Base-by-base conservation (phyloP, 208 protist genomes). In the Wallacemonas sp. region DNA sequence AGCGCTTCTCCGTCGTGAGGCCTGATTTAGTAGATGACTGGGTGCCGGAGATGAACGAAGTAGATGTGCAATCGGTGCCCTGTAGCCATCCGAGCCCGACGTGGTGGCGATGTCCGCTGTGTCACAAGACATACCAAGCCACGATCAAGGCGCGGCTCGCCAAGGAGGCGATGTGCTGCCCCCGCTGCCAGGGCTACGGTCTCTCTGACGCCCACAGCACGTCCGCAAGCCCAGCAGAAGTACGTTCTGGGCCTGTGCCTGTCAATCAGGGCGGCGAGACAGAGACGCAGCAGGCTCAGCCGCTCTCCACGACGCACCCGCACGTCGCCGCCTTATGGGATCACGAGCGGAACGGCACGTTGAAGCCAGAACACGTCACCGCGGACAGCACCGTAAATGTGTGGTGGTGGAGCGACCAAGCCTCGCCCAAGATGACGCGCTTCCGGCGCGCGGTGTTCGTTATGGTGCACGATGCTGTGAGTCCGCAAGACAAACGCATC, bases 11-110 rank as follows among this genome's bases (percentile, higher is more conserved):
- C 1, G 82, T 94, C 6, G 83, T 94, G 28, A 82, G 84, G 0
- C 88, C 88, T 0, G 88, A 94, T 70, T 64, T 94, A 1, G 58
- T 94, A 0, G 84, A 86, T 34, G 88, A 94, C 36, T 94, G 88
- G 85, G 71, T 94, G 11, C 84, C 88, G 5, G 84, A 94, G 69
- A 59, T 89, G 38, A 94, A 94, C 58, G 88, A 91, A 28, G 62
- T 74, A 11, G 82, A 87, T 61, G 84, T 85, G 28, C 72, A 77
- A 47, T 56, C 69, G 0, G 77, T 94, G 4, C 66, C 34, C 11
- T 89, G 69, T 28, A 66, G 51, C 19, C 75, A 63, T 27, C 34
- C 67, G 11, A 24, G 72, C 21, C 33, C 66, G 0, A 72, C 77
- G 39, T 88, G 81, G 85, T 88, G 82, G 79, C 67, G 73, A 33